These are phyloP conservation scores for Leccinum barrowsii DNA, from an alignment of 768 basidiomycete genomes.

Conservation along the genomic window DNA sequence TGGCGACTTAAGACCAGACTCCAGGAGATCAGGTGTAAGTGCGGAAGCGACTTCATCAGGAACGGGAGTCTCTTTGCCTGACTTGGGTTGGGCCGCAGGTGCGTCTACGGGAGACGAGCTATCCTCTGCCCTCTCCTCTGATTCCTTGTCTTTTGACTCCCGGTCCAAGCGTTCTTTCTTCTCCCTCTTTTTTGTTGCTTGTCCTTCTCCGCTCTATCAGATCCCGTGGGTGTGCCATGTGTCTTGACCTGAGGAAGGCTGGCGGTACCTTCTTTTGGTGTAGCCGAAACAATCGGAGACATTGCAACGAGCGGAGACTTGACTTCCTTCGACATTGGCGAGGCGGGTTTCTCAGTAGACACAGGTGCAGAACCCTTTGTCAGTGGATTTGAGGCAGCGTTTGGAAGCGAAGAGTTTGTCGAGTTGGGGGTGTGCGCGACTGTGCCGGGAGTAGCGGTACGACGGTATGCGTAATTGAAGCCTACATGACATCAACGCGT, in stretches of 20 bases:
- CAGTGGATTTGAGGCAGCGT: slow-evolving; percentile 33
- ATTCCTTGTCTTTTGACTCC: slow-evolving; percentile 37
- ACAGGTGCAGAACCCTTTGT: slow-evolving; percentile 32
- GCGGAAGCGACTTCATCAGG: slow-evolving; percentile 24
- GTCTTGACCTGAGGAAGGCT: slow-evolving; percentile 31
- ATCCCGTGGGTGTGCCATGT: slow-evolving; percentile 31
- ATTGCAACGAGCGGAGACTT: slow-evolving; percentile 34
- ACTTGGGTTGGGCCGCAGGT: slow-evolving; percentile 26
- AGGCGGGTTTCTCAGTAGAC: slow-evolving; percentile 36
- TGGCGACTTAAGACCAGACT: slow-evolving; percentile 49
- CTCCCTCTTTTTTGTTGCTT: slow-evolving; percentile 54
- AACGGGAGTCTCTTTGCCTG: slow-evolving; percentile 39
- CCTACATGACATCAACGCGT: slow-evolving; percentile 43
- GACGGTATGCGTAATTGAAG: slow-evolving; percentile 94
- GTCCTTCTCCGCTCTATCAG: slow-evolving; percentile 54
- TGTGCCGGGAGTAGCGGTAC: slow-evolving; percentile 54
- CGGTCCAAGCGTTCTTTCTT: slow-evolving; percentile 53
- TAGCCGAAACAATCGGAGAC: slow-evolving; percentile 31
- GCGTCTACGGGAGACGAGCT: slow-evolving; percentile 25
- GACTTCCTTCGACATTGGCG: slow-evolving; percentile 30
- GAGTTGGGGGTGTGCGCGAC: slow-evolving; percentile 58
- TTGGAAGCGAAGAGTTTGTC: slow-evolving; percentile 47
- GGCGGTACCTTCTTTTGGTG: slow-evolving; percentile 36
- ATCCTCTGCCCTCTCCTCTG: slow-evolving; percentile 33
- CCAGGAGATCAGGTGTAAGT: slow-evolving; percentile 25